Percentiles rank a stretch among this genome's conserved stretches.
Evolutionary conservation across 331 rosid genomes (phyloP).

Genomic region (Cucumis variabilis): DNA sequence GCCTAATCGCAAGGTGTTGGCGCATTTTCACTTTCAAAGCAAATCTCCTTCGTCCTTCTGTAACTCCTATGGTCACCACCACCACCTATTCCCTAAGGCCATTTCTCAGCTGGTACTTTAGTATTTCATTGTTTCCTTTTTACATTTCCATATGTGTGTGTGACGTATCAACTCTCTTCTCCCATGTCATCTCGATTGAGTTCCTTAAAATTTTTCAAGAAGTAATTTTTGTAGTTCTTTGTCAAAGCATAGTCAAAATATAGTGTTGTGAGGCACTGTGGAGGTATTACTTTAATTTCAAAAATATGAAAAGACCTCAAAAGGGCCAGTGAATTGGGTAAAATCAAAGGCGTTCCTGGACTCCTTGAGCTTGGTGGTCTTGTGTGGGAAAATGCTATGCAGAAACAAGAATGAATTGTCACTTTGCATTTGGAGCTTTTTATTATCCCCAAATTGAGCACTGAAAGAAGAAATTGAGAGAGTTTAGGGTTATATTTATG

Average conservation of each 20-base stretch:
- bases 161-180: neutral
- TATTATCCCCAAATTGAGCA: neutral
- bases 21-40: conserved; percentile 79
- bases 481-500: neutral
- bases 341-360: neutral
- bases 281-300: neutral
- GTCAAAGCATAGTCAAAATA: neutral
- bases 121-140: neutral
- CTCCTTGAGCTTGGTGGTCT: too few relatives aligned
- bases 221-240: neutral
- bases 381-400: too few relatives aligned
- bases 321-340: neutral
- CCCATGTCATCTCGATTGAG: neutral
- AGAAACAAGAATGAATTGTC: too few relatives aligned
- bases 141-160: neutral
- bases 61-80: conserved; percentile 69
- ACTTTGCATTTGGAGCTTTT: neutral
- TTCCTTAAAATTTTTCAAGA: neutral
- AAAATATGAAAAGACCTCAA: neutral
- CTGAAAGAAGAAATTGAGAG: conserved; percentile 10
- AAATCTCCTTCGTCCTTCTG: conserved; percentile 54
- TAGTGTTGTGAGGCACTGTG: neutral
- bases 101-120: conserved; percentile 71
- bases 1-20: conserved; percentile 83
- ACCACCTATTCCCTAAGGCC: conserved; percentile 89